These are phyloP conservation scores for Phytophthora pisi DNA, from an alignment of 352 stramenopile genomes.

Conservation along the genomic window DNA sequence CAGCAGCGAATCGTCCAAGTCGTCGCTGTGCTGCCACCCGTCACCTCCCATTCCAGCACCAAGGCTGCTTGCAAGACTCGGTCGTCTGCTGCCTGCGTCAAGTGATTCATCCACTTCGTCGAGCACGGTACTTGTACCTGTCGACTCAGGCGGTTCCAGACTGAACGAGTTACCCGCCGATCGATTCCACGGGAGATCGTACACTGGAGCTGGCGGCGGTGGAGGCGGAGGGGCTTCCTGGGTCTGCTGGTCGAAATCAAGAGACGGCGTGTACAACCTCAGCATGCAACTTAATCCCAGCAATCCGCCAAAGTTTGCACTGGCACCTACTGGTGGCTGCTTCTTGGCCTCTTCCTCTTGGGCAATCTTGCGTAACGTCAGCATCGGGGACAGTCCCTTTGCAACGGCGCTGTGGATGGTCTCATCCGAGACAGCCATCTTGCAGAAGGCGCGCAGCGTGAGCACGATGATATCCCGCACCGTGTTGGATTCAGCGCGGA, in stretches of 20 bases:
- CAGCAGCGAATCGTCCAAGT: conserved; percentile 58
- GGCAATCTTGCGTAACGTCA: conserved; percentile 66
- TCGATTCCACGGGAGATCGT: conserved; percentile 70
- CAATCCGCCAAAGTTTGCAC: conserved; percentile 53
- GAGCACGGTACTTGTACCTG: conserved; percentile 29
- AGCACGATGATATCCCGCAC: conserved; percentile 86
- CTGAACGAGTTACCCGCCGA: conserved; percentile 37
- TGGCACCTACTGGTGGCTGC: conserved; percentile 48
- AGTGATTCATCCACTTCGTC: conserved; percentile 35
- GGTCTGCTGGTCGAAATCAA: conserved; percentile 51
- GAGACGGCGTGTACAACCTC: conserved; percentile 59
- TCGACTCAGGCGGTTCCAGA: conserved; percentile 29
- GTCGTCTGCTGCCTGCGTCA: conserved; percentile 24
- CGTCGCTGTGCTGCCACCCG: conserved; percentile 33
- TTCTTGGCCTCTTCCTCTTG: conserved; percentile 50
- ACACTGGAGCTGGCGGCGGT: conserved; percentile 29
- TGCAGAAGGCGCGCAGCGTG: conserved; percentile 76
- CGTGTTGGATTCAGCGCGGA: conserved; percentile 77
- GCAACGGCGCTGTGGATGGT: conserved; percentile 47
- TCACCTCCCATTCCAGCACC: conserved; percentile 29
- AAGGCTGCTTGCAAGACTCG: conserved; percentile 33
- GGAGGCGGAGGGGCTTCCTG: conserved; percentile 33
- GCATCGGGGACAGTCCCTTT: conserved; percentile 68
- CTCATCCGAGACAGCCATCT: conserved; percentile 58
- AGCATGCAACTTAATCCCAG: conserved; percentile 56